Evolutionary conservation across 2,329 filamentous ascomycete genomes (phyloP).

Genomic region (Penicillium sp.): DNA sequence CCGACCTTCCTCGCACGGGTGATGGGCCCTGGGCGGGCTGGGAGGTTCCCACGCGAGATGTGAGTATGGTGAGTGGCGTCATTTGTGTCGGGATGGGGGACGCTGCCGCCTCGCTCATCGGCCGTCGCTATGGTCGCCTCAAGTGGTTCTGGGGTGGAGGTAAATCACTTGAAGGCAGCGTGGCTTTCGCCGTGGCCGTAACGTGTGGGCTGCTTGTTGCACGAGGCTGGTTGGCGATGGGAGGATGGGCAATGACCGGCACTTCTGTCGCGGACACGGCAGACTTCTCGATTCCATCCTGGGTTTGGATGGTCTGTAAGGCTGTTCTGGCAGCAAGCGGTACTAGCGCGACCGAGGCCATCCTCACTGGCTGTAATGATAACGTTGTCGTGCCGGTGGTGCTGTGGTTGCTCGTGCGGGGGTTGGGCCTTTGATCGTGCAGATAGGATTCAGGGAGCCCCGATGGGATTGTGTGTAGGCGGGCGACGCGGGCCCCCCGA

Average conservation of each 20-base stretch:
- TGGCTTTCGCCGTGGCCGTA: constrained; percentile 77
- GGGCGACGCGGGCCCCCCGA: too few species aligned
- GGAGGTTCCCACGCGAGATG: constrained; percentile 67
- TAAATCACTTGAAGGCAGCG: constrained; percentile 82
- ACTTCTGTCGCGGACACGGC: constrained; percentile 9
- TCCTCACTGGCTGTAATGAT: constrained; percentile 93
- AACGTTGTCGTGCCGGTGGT: constrained; percentile 95
- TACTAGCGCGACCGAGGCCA: constrained; percentile 88
- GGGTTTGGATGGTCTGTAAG: constrained; percentile 46
- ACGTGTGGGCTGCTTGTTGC: constrained; percentile 65
- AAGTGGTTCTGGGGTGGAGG: constrained; percentile 98
- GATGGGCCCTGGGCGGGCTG: constrained; percentile 59
- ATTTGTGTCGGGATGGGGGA: constrained; percentile 94
- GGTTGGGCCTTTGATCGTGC: constrained; percentile 45
- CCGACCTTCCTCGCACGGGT: constrained; percentile 57
- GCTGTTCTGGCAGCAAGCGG: constrained; percentile 66
- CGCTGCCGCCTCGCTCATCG: constrained; percentile 84
- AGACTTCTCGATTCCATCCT: constrained; percentile 18
- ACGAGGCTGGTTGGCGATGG: constrained; percentile 67
- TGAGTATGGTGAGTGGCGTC: constrained; percentile 87
- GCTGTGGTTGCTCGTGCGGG: constrained; percentile 85
- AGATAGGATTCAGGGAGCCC: not conserved
- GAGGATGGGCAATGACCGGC: constrained; percentile 55
- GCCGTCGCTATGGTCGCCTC: constrained; percentile 72
- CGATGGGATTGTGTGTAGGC: not conserved